Conservation (phyloP, 2,329 filamentous ascomycete species). For the Alternaria arborescens region DNA sequence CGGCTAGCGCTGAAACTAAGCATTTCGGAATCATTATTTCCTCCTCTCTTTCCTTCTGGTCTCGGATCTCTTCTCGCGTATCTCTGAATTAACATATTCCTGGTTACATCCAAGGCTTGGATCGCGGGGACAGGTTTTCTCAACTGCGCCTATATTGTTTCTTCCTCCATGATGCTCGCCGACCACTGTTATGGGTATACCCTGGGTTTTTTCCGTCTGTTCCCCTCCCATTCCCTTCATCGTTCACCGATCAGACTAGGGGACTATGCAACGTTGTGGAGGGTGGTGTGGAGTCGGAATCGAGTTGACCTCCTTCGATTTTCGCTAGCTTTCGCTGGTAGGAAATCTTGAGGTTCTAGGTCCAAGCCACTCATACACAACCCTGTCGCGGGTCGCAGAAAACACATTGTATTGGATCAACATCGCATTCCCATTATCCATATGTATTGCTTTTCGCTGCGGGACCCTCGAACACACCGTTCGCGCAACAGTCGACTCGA, state of each 20-base stretch:
- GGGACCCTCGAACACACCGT: slow-evolving; percentile 9
- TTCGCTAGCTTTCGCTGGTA: neutral
- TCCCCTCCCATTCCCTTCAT: neutral
- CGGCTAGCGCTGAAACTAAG: slow-evolving; percentile 38
- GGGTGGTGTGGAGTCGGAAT: slow-evolving; percentile 5
- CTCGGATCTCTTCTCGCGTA: slow-evolving; percentile 2
- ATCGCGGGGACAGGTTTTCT: neutral
- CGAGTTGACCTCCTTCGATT: neutral
- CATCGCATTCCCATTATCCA: neutral
- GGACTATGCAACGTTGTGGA: neutral
- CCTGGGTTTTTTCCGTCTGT: neutral
- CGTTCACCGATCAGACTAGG: slow-evolving; percentile 6
- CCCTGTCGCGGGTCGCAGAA: neutral
- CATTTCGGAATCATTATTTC: slow-evolving; percentile 25
- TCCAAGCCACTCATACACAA: neutral
- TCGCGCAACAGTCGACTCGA: neutral
- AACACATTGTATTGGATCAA: neutral
- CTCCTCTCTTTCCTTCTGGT: slow-evolving; percentile 10
- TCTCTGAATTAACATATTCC: slow-evolving; percentile 6
- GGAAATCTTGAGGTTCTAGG: slow-evolving; percentile 3
- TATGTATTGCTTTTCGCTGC: neutral
- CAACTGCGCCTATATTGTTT: slow-evolving; percentile 1
- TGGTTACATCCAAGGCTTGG: neutral
- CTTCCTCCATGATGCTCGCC: neutral
- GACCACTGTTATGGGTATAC: neutral